Evolutionary conservation across 2,329 filamentous ascomycete species (phyloP), one percentile per base, ranked within the genome.

Genomic region (Capronia americana): DNA sequence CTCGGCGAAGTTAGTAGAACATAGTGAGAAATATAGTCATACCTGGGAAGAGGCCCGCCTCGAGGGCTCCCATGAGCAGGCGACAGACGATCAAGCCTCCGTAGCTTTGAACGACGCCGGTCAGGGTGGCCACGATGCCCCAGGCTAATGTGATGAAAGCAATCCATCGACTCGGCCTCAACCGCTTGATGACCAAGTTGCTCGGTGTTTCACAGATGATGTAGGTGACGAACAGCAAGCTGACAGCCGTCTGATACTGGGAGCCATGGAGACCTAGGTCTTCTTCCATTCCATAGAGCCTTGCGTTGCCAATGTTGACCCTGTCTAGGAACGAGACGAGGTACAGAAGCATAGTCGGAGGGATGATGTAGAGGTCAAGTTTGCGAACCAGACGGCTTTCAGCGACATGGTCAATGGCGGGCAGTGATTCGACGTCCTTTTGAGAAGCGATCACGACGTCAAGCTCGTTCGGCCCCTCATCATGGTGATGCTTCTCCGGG

Each of bases 221-320:
- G 67, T 81, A 91, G 1, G 88, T 89, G 62, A 90, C 86, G 74
- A 91, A 91, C 28, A 91, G 80, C 70, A 90, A 86, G 7, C 86
- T 88, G 1, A 90, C 86, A 24, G 86, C 84, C 30, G 87, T 83
- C 74, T 93, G 90, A 75, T 90, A 93, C 74, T 92, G 88, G 53
- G 79, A 76, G 1, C 77, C 76, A 1, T 72, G 74, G 78, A 84
- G 80, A 30, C 76, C 67, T 44, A 83, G 73, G 54, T 81, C 78
- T 54, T 72, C 72, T 67, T 81, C 79, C 66, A 84, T 70, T 3
- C 80, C 79, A 57, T 80, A 77, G 8, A 83, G 73, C 3, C 80
- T 75, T 4, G 81, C 82, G 71, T 84, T 83, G 32, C 80, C 81
- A 56, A 83, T 82, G 68, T 80, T 80, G 67, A 79, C 77, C 26